These are phyloP conservation scores for Amauroascus niger DNA, from an alignment of 2,329 filamentous ascomycete genomes.

Conservation along the genomic window DNA sequence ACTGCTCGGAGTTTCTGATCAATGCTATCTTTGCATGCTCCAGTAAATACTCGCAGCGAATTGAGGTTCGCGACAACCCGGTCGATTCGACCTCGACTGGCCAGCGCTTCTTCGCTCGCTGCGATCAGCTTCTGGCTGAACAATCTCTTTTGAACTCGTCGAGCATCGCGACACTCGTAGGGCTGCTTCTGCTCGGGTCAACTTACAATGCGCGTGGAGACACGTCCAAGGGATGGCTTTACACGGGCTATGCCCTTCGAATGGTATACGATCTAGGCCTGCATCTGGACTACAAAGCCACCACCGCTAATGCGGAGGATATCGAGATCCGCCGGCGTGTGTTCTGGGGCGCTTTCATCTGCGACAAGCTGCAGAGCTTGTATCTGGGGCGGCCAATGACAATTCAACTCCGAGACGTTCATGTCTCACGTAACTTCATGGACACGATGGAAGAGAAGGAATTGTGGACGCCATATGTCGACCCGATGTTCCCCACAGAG, in stretches of 20 bases:
- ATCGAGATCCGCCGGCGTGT: conserved; percentile 26
- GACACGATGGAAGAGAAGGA: conserved; percentile 27
- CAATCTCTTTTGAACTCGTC: conserved; percentile 27
- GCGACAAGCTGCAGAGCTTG: conserved; percentile 47
- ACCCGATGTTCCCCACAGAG: conserved; percentile 13
- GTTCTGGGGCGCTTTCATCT: conserved; percentile 30
- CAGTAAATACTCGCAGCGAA: conserved; percentile 33
- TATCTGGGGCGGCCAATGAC: conserved; percentile 46
- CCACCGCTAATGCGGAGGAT: conserved; percentile 22
- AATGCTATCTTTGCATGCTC: conserved; percentile 37
- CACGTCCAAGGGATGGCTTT: conserved; percentile 31
- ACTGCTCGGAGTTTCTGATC: conserved; percentile 32
- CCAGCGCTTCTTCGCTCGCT: conserved; percentile 32
- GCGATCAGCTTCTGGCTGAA: conserved; percentile 30
- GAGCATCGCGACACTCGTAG: conserved; percentile 33
- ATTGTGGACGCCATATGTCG: conserved; percentile 21
- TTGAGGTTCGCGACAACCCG: conserved; percentile 28
- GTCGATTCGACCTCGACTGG: conserved; percentile 30
- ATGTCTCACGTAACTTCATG: conserved; percentile 25
- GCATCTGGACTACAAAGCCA: conserved; percentile 30
- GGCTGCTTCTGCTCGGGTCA: conserved; percentile 26
- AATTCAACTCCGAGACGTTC: conserved; percentile 23
- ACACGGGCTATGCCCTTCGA: conserved; percentile 34
- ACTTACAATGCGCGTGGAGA: conserved; percentile 22
- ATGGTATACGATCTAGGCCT: conserved; percentile 37